Evolutionary conservation across 495 filamentous ascomycete genomes (phyloP).

Genomic region (Tuber umbilicatum): DNA sequence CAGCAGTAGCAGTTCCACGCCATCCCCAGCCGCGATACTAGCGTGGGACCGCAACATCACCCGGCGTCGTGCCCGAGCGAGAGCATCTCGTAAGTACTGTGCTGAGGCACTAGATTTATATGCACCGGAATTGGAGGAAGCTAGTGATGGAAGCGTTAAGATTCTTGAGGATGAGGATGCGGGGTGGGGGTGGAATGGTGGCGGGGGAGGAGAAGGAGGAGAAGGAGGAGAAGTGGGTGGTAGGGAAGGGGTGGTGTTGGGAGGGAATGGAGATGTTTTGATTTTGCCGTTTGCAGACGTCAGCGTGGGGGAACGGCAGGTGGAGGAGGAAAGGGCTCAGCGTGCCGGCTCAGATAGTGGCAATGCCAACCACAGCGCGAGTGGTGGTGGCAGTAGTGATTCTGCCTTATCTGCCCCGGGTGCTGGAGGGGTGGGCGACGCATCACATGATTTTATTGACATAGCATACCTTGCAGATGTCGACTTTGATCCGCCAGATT

Average conservation of each 20-base stretch:
- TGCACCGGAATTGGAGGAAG: neutral
- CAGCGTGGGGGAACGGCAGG: neutral
- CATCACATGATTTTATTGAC: constrained; percentile 18
- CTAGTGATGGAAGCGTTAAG: neutral
- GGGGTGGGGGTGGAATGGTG: neutral
- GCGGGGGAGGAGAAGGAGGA: neutral
- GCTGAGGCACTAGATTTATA: neutral
- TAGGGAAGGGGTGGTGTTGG: neutral
- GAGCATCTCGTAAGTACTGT: neutral
- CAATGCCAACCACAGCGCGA: neutral
- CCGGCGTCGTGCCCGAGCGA: neutral
- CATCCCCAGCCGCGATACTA: constrained; percentile 6
- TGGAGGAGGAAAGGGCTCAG: neutral
- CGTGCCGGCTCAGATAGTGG: neutral
- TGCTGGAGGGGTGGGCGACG: neutral
- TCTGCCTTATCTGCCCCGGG: neutral
- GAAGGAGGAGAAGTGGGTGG: neutral
- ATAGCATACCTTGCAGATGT: constrained; percentile 28
- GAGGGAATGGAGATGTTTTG: neutral
- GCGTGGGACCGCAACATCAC: constrained; percentile 26
- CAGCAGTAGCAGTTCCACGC: neutral
- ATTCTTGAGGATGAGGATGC: neutral
- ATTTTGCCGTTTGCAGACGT: neutral
- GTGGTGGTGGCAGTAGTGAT: neutral
- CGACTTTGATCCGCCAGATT: constrained; percentile 17